Evolutionary conservation across 371 early-diverging fungal genomes (phyloP), one percentile per base, ranked within the genome.

Genomic region (Rhizopus delemar): DNA sequence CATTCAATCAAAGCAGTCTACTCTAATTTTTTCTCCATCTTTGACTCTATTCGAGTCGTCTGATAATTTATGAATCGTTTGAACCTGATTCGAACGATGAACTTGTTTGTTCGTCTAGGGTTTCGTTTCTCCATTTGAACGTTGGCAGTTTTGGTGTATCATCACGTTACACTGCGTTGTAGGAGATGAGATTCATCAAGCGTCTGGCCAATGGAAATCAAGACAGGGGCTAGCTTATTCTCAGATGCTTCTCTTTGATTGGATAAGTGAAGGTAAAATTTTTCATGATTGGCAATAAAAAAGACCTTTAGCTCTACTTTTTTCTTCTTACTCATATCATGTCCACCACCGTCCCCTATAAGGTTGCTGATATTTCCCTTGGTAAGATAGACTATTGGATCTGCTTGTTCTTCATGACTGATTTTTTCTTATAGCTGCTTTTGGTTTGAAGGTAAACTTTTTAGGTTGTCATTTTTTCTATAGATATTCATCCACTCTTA

Each of bases 311-410:
- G n/a, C 46, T 11, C 15, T 45, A 15, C 8, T 45, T 45, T 45
- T 39, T 55, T 53, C 51, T 57, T 56, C 39, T 31, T n/a, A 38
- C 33, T 52, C 32, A 6, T 15, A 33, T 32, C 35, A 68, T 63
- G 63, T 61, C 68, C 36, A 56, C 45, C 12, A 56, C 52, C 38
- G 62, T 56, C 51, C 41, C 41, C 57, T 80, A 80, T 62, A 80
- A 80, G 77, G 80, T 80, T 63, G 86, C 96, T 73, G 97, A 97
- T 82, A 95, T 97, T 73, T 89, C 90, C 59, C 94, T 96, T 63
- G 93, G 96, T 82, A 93, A 70, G 56, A 35, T 9, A 29, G 7
- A 13, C 2, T 45, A 9, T 41, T 32, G 1, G 13, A 32, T 29
- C 11, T 29, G 2, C 6, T 50, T 34, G 31, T 33, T 28, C n/a